phyloP scores from a whole-genome alignment of 192 early-diverging fungal genomes.

The Coemansia sp. region DNA sequence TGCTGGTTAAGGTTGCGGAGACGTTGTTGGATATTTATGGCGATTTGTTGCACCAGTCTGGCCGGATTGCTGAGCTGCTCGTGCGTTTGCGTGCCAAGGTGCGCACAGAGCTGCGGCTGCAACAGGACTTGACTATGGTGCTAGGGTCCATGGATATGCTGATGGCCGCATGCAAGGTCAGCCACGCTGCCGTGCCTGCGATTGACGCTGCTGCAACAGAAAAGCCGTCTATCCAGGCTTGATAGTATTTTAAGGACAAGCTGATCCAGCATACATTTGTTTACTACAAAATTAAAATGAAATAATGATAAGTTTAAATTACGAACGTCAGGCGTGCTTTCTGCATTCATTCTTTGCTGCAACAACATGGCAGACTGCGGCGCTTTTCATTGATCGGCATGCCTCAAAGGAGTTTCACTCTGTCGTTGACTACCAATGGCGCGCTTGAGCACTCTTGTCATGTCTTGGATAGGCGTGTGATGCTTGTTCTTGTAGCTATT shows the following conservation, averaged over 20 bases:
- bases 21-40: slow-evolving; percentile 75
- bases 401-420: no score
- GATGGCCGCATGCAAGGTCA: slow-evolving; percentile 44
- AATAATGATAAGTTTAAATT: neutral
- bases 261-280: no score
- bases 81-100: slow-evolving; percentile 68
- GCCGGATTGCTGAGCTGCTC: slow-evolving; percentile 76
- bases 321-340: neutral
- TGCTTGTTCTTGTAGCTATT: no score
- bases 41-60: slow-evolving; percentile 74
- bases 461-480: no score
- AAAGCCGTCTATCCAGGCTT: neutral
- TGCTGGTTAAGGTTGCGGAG: slow-evolving; percentile 78
- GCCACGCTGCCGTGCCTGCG: slow-evolving; percentile 19
- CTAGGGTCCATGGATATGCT: slow-evolving; percentile 85
- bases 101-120: slow-evolving; percentile 70
- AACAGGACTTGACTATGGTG: slow-evolving; percentile 72
- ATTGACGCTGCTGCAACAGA: neutral
- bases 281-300: neutral
- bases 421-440: no score
- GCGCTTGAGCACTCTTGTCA: no score
- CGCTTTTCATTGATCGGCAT: no score
- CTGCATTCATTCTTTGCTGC: no score
- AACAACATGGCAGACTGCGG: no score
- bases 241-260: neutral